Percentiles rank a stretch among this genome's conserved stretches.
phyloP scores from a whole-genome alignment of 129 eudicot species.

The Ambrosia artemisiifolia region DNA sequence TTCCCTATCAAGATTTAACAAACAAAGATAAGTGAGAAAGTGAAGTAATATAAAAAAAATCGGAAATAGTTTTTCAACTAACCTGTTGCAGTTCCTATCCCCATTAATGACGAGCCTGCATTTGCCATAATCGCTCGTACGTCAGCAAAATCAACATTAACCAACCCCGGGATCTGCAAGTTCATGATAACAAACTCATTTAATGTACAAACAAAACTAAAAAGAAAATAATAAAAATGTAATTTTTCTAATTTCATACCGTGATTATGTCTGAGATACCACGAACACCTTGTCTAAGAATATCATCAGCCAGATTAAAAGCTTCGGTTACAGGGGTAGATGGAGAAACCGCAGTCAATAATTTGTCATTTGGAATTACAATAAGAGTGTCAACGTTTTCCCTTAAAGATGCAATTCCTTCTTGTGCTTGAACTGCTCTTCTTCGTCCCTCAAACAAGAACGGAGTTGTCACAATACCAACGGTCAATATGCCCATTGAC shows the following conservation, averaged over 20 bases:
- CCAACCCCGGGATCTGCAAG: conserved; percentile 82
- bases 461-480: conserved; percentile 90
- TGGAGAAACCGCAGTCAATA: conserved; percentile 84
- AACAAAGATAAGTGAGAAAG: background rate
- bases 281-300: conserved; percentile 95
- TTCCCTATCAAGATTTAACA: conserved; percentile 53
- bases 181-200: background rate
- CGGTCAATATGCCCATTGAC: conserved; percentile 87
- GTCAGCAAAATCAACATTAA: conserved; percentile 98
- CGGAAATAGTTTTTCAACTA: conserved; percentile 8
- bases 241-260: conserved; percentile 37
- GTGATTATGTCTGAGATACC: conserved; percentile 95
- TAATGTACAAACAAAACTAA: background rate
- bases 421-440: conserved; percentile 95
- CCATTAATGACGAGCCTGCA: conserved; percentile 97
- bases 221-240: background rate
- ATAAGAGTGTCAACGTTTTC: conserved; percentile 94
- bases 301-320: conserved; percentile 93
- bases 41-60: background rate
- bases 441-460: conserved; percentile 88
- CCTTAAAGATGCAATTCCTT: conserved; percentile 93
- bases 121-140: conserved; percentile 92
- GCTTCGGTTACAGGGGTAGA: conserved; percentile 97
- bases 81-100: conserved; percentile 96
- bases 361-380: conserved; percentile 93